A percentile compares a stretch with the other conserved stretches of the same genome.
phyloP scores from a whole-genome alignment of 108 stramenopile species.

The Discostella stelligeroides region DNA sequence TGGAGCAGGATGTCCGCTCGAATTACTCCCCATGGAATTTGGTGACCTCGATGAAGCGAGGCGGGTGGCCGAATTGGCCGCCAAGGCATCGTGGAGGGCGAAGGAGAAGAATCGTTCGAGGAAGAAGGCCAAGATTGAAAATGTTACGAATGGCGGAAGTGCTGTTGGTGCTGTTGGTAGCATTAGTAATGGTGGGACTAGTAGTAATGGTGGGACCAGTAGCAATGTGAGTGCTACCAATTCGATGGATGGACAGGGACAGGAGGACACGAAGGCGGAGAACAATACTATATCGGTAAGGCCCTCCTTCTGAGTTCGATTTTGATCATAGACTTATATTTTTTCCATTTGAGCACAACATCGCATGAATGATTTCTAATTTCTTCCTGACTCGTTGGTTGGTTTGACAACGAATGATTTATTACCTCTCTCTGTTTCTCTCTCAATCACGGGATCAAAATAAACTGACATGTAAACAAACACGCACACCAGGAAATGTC shows the following conservation, averaged over 20 bases:
- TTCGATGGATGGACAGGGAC: no score
- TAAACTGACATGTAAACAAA: no score
- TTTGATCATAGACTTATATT: no score
- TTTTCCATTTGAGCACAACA: no score
- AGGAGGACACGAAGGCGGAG: no score
- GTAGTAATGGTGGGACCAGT: neutral
- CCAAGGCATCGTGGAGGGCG: slow-evolving; percentile 37
- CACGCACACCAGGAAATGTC: neutral
- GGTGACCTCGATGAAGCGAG: slow-evolving; percentile 79
- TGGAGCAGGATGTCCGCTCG: slow-evolving; percentile 49
- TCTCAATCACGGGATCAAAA: no score
- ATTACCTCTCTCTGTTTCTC: no score
- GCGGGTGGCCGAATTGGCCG: slow-evolving; percentile 18
- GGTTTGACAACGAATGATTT: no score
- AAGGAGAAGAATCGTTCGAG: slow-evolving; percentile 55
- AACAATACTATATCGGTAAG: no score
- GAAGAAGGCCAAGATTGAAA: slow-evolving; percentile 42
- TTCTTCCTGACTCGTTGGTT: no score
- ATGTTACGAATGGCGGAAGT: neutral
- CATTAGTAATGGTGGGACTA: neutral
- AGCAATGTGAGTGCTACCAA: neutral
- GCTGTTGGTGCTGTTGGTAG: neutral
- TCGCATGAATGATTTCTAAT: no score
- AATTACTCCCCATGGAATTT: slow-evolving; percentile 86
- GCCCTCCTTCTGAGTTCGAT: no score